Evolutionary conservation across 495 filamentous ascomycete genomes (phyloP), one percentile per base, ranked within the genome.

Genomic region (Cercophora sp.): DNA sequence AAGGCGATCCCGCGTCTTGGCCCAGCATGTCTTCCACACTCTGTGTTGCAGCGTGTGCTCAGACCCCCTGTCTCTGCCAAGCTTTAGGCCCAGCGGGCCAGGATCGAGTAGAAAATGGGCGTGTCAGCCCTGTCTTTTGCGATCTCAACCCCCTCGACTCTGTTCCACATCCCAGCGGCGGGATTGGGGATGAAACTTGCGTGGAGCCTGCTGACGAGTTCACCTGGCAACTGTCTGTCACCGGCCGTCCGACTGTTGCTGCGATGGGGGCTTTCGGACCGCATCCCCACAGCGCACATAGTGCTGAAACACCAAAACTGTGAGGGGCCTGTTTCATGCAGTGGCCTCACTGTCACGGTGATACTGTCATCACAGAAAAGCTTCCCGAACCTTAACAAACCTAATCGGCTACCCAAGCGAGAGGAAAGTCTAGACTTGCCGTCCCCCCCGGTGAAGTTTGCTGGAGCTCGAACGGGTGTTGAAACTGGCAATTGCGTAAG

Each of bases 41-140:
- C 51, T 54, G 51, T 51, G 58, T 63, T 47, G 46, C 58, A 57
- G 40, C n/a, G n/a, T 47, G 23, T 20, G 47, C 40, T 19, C 27
- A 25, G 29, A 42, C 27, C 39, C 24, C 48, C 20, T 45, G 49
- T 41, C 39, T 18, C n/a, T 18, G 48, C 48, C 25, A 44, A 29
- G 35, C 22, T 13, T 4, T 22, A 19, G 26, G 0, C 25, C 10
- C 29, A 24, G 11, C 20, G 2, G 46, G 6, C 20, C 15, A 18
- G n/a, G 20, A 26, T 25, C 20, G 29, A 46, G n/a, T 43, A 43
- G 20, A 41, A 55, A 45, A 51, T 46, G 48, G 40, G 6, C 37
- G 47, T 53, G 34, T 43, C 54, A 55, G 43, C 16, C 52, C 52
- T 55, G 26, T 23, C 48, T 16, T 55, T 36, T 20, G 24, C 16